phyloP scores from a whole-genome alignment of 2,329 filamentous ascomycete species.

The Fusarium sp. region DNA sequence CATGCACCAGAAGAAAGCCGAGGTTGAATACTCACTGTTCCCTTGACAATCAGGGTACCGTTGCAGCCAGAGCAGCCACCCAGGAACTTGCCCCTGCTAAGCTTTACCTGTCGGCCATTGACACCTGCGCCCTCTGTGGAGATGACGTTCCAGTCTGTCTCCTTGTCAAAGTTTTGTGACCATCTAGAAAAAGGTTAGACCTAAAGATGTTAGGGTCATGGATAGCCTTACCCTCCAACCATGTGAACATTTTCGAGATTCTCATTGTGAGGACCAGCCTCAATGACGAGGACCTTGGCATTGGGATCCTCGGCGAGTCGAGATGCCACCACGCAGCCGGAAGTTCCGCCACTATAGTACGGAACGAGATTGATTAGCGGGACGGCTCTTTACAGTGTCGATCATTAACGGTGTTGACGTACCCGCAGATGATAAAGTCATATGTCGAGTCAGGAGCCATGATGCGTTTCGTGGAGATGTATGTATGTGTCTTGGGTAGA shows the following conservation, averaged over 20 bases:
- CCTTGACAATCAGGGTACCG: slow-evolving; percentile 62
- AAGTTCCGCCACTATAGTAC: slow-evolving; percentile 49
- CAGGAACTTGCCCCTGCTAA: slow-evolving; percentile 62
- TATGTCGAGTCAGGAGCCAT: slow-evolving; percentile 43
- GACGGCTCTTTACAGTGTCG: background rate
- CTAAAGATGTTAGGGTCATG: too few species aligned
- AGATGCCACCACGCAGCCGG: slow-evolving; percentile 53
- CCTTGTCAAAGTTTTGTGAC: slow-evolving; percentile 59
- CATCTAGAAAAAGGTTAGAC: slow-evolving; percentile 43
- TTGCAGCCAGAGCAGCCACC: slow-evolving; percentile 63
- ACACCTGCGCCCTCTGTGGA: slow-evolving; percentile 54
- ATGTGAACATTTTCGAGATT: slow-evolving; percentile 63
- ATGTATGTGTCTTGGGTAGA: background rate
- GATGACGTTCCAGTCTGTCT: slow-evolving; percentile 64
- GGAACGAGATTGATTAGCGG: slow-evolving; percentile 8
- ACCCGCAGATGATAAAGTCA: slow-evolving; percentile 53
- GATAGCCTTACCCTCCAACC: slow-evolving; percentile 57
- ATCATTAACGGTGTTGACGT: slow-evolving; percentile 21
- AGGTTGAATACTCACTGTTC: slow-evolving; percentile 41
- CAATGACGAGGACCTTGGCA: slow-evolving; percentile 49
- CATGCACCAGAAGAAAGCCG: background rate
- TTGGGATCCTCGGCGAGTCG: slow-evolving; percentile 51
- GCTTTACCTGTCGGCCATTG: slow-evolving; percentile 58
- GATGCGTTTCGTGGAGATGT: background rate
- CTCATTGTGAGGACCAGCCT: slow-evolving; percentile 55